phyloP scores from a whole-genome alignment of 768 basidiomycete genomes.

The Paxillus ammoniavirescens region DNA sequence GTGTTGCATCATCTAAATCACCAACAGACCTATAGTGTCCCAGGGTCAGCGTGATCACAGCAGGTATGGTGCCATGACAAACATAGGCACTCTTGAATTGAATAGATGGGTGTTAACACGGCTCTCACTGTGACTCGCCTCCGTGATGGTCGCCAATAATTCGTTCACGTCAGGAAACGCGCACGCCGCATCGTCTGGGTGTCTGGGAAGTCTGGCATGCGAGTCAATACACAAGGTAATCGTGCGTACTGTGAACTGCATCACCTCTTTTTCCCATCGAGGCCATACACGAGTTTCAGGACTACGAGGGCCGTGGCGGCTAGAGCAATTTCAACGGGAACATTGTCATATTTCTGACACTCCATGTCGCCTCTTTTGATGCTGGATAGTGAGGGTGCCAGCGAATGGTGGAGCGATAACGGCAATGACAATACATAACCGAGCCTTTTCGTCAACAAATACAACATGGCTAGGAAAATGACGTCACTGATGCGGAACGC shows the following conservation, averaged over 20 bases:
- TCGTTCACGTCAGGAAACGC: slow-evolving; percentile 52
- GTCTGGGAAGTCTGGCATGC: slow-evolving; percentile 41
- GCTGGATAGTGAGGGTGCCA: slow-evolving; percentile 42
- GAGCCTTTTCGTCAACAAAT: slow-evolving; percentile 60
- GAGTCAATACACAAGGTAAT: slow-evolving; percentile 10
- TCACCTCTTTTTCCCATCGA: slow-evolving; percentile 68
- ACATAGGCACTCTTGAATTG: slow-evolving; percentile 47
- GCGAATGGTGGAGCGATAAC: slow-evolving; percentile 50
- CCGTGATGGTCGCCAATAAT: slow-evolving; percentile 44
- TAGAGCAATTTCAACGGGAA: slow-evolving; percentile 66
- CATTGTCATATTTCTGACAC: slow-evolving; percentile 57
- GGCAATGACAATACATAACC: slow-evolving; percentile 44
- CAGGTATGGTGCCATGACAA: slow-evolving; percentile 24
- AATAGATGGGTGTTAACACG: slow-evolving; percentile 36
- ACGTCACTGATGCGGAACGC: neutral
- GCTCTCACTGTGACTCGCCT: slow-evolving; percentile 34
- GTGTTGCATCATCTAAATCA: slow-evolving; percentile 46
- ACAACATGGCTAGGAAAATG: slow-evolving; percentile 49
- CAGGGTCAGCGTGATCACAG: slow-evolving; percentile 2
- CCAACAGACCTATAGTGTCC: slow-evolving; percentile 45
- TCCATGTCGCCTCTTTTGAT: slow-evolving; percentile 39
- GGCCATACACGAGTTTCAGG: slow-evolving; percentile 82
- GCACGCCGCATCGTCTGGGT: slow-evolving; percentile 55
- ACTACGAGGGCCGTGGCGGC: slow-evolving; percentile 61
- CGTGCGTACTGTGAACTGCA: slow-evolving; percentile 8